Evolutionary conservation across 441 rosid species (phyloP).

Genomic region (Pelargonium cotyledonis): DNA sequence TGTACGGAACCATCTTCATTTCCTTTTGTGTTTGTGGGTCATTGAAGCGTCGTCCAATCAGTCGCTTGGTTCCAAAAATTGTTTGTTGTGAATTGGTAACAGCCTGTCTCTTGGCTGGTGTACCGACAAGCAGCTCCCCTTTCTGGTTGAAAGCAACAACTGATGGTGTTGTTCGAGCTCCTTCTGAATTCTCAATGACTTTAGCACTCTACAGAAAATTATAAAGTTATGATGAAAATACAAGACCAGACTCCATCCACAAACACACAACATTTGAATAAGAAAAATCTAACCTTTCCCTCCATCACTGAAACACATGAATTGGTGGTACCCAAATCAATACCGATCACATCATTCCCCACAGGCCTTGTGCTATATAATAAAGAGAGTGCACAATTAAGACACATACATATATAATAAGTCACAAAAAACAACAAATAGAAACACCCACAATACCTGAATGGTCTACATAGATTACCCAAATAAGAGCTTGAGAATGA

Average conservation of each 20-base stretch:
- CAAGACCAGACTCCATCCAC: not conserved
- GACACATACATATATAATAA: not conserved
- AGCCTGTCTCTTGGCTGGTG: slow-evolving; percentile 92
- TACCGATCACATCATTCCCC: slow-evolving; percentile 87
- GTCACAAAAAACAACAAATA: not conserved
- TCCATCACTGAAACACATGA: slow-evolving; percentile 97
- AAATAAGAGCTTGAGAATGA: slow-evolving; percentile 40
- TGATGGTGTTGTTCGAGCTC: slow-evolving; percentile 82
- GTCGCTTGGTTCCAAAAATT: slow-evolving; percentile 65
- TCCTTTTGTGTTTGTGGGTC: slow-evolving; percentile 83
- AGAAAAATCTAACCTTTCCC: slow-evolving; percentile 54
- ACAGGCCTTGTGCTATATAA: slow-evolving; percentile 63
- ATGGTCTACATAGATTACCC: slow-evolving; percentile 55
- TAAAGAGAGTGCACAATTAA: not conserved
- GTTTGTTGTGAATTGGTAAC: slow-evolving; percentile 86
- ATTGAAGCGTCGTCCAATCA: slow-evolving; percentile 72
- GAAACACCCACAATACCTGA: slow-evolving; percentile 45
- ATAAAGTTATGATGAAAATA: not conserved
- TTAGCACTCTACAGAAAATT: slow-evolving; percentile 49
- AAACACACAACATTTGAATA: not conserved
- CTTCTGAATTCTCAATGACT: slow-evolving; percentile 88
- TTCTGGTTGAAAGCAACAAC: slow-evolving; percentile 75
- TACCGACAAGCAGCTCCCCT: slow-evolving; percentile 80
- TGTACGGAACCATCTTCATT: slow-evolving; percentile 91
- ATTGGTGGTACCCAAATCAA: slow-evolving; percentile 93